phyloP scores from a whole-genome alignment of 1,139 yeast genomes.

The Kodamaea derodonti region DNA sequence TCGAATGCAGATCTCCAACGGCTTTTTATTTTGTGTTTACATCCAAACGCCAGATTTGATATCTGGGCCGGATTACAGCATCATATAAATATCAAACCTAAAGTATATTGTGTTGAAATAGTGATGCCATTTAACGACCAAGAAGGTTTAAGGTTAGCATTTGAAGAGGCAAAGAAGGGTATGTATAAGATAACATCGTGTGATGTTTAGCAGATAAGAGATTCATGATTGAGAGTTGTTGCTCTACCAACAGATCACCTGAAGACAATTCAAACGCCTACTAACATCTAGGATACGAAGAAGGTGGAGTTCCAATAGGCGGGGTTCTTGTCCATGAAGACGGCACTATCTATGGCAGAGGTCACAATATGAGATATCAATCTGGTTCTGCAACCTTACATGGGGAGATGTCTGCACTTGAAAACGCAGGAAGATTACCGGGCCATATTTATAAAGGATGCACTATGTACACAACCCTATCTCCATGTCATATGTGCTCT shows the following conservation, averaged over 20 bases:
- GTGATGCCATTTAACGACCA: constrained; percentile 59
- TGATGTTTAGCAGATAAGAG: no score
- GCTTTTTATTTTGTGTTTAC: neutral
- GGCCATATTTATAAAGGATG: constrained; percentile 65
- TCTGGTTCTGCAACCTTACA: constrained; percentile 76
- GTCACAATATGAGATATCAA: constrained; percentile 88
- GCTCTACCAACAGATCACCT: no score
- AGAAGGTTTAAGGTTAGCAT: constrained; percentile 64
- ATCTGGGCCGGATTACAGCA: neutral
- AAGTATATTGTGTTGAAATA: no score
- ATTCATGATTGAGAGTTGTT: no score
- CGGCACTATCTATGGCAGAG: constrained; percentile 78
- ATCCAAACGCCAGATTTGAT: neutral
- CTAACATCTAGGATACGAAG: constrained; percentile 46
- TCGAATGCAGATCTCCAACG: no score
- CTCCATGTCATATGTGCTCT: constrained; percentile 93
- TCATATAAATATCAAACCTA: no score
- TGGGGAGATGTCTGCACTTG: constrained; percentile 87
- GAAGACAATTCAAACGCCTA: no score
- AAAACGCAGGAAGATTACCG: constrained; percentile 81
- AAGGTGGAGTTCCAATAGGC: constrained; percentile 93
- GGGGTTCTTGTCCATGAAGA: constrained; percentile 70
- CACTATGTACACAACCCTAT: constrained; percentile 84
- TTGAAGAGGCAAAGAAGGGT: constrained; percentile 68
- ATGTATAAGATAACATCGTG: no score